A percentile compares a stretch with the other conserved stretches of the same genome.
These are phyloP conservation scores for Beta vulgaris DNA, from an alignment of 148 eudicot species.

Conservation along the genomic window DNA sequence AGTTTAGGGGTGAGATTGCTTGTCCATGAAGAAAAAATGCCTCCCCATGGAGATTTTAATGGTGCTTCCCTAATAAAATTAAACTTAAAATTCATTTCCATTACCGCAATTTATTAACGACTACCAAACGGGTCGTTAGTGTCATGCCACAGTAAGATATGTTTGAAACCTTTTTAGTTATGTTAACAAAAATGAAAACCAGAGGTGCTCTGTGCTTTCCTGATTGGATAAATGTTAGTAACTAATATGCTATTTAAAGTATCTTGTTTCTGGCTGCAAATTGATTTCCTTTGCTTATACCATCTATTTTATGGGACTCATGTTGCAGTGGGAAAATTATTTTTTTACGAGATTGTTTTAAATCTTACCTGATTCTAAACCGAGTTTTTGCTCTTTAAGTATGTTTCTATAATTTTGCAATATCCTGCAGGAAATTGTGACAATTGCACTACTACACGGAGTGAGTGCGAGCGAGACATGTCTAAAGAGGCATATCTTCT, in stretches of 20 bases:
- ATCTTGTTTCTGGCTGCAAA: not conserved
- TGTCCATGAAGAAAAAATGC: too few species aligned
- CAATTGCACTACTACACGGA: conserved; percentile 63
- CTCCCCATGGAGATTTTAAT: too few species aligned
- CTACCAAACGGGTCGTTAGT: too few species aligned
- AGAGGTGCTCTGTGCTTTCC: too few species aligned
- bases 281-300: not conserved
- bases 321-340: not conserved
- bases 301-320: not conserved
- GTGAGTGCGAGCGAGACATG: conserved; percentile 66
- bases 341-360: not conserved
- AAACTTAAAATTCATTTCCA: too few species aligned
- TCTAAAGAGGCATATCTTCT: conserved; percentile 80
- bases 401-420: not conserved
- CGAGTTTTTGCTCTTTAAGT: not conserved
- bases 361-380: not conserved
- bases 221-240: not conserved
- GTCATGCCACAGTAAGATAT: too few species aligned
- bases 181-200: too few species aligned
- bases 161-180: too few species aligned
- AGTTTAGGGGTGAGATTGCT: too few species aligned
- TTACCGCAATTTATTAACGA: too few species aligned
- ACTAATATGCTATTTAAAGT: not conserved
- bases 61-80: too few species aligned
- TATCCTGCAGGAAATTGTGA: conserved; percentile 66